Evolutionary conservation across 495 filamentous ascomycete genomes (phyloP).

Genomic region (Xylaria venustula): DNA sequence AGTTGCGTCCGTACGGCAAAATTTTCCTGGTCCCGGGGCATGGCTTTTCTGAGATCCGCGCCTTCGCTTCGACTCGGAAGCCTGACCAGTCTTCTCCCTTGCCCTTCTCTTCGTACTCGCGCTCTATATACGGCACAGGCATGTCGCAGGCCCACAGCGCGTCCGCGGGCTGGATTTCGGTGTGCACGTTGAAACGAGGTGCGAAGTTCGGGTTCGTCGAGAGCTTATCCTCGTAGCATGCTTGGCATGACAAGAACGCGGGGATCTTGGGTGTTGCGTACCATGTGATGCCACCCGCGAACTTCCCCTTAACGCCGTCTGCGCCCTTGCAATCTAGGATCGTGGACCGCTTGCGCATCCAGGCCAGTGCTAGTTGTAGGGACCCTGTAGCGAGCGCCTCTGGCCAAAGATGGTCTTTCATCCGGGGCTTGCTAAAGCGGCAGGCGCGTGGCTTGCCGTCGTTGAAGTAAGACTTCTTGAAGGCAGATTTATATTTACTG

Average conservation of each 20-base stretch:
- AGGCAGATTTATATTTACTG: not conserved
- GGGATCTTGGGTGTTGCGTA: slow-evolving; percentile 22
- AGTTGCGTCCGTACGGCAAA: slow-evolving; percentile 21
- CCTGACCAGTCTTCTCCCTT: slow-evolving; percentile 29
- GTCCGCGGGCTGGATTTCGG: slow-evolving; percentile 20
- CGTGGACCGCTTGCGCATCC: slow-evolving; percentile 16
- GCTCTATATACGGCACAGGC: slow-evolving; percentile 28
- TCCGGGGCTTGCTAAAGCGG: slow-evolving; percentile 21
- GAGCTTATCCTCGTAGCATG: slow-evolving; percentile 37
- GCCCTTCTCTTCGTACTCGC: slow-evolving; percentile 25
- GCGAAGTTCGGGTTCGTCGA: slow-evolving; percentile 29
- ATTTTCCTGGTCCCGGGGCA: slow-evolving; percentile 18
- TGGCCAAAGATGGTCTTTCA: slow-evolving; percentile 14
- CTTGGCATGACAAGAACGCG: slow-evolving; percentile 33
- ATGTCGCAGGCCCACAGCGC: slow-evolving; percentile 36
- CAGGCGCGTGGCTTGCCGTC: slow-evolving; percentile 15
- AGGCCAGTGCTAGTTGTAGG: slow-evolving; percentile 3
- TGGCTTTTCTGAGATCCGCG: slow-evolving; percentile 20
- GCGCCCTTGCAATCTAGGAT: slow-evolving; percentile 26
- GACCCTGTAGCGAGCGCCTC: slow-evolving; percentile 7
- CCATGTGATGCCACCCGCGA: slow-evolving; percentile 13
- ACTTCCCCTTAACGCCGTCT: slow-evolving; percentile 13
- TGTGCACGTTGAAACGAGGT: slow-evolving; percentile 18
- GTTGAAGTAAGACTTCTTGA: slow-evolving; percentile 2
- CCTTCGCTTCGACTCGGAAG: slow-evolving; percentile 22